Percentiles rank a stretch among this genome's conserved stretches.
phyloP scores from a whole-genome alignment of 179 eudicot species.

The Drosera spatulata region DNA sequence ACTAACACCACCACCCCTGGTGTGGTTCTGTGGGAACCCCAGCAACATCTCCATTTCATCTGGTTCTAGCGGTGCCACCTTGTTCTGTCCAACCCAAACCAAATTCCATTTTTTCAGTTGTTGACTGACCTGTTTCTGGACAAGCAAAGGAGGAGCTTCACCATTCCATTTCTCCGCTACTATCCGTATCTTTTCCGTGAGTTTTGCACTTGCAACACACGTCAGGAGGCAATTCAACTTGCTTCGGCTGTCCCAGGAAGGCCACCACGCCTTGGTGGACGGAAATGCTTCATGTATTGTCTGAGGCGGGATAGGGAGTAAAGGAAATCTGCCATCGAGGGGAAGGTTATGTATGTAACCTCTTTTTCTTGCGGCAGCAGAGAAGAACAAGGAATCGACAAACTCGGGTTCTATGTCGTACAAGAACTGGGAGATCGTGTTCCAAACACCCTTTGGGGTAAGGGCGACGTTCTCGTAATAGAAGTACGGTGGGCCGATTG shows the following conservation, averaged over 20 bases:
- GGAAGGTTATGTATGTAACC: slow-evolving; percentile 76
- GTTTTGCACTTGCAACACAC: slow-evolving; percentile 43
- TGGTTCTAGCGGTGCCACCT: slow-evolving; percentile 57
- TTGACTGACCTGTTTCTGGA: slow-evolving; percentile 25
- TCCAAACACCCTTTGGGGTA: slow-evolving; percentile 72
- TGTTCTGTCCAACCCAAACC: slow-evolving; percentile 73
- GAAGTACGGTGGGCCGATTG: slow-evolving; percentile 52
- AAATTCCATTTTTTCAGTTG: slow-evolving; percentile 65
- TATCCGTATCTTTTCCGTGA: slow-evolving; percentile 36
- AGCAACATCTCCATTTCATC: slow-evolving; percentile 61
- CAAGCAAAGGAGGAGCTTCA: slow-evolving; percentile 31
- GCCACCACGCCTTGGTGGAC: slow-evolving; percentile 65
- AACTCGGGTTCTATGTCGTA: slow-evolving; percentile 64
- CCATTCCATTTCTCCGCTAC: slow-evolving; percentile 25
- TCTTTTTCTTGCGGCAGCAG: slow-evolving; percentile 64
- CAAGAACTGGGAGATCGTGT: slow-evolving; percentile 36
- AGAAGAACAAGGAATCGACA: slow-evolving; percentile 62
- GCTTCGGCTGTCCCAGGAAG: slow-evolving; percentile 49
- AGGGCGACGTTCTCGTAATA: slow-evolving; percentile 70
- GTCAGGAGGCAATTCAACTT: slow-evolving; percentile 67
- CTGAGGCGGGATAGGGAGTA: slow-evolving; percentile 53
- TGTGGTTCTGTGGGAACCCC: slow-evolving; percentile 59
- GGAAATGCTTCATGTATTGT: slow-evolving; percentile 71
- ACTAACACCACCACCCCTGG: slow-evolving; percentile 52
- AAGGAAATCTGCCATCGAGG: slow-evolving; percentile 26